Base-by-base conservation (phyloP, 1,139 yeast genomes). In the Candida gigantensis region DNA sequence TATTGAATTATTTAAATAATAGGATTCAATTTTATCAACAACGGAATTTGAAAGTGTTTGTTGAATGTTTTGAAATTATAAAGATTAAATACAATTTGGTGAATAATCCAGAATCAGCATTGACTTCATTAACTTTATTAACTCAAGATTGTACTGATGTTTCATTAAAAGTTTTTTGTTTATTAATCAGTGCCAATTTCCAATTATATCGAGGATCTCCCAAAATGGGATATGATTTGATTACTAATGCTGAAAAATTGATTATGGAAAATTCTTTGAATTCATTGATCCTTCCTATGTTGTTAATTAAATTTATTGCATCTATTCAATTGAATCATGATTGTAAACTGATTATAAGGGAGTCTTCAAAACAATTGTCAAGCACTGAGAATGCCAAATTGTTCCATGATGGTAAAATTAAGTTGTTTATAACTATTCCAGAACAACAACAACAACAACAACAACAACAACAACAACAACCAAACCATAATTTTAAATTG, bases 201-300 rank as follows among this genome's bases (percentile, higher is more conserved):
- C 64, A 55, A 34, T 44, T 63, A 4, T 53, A 54, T 34, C 50
- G 62, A 33, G 65, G 70, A 0, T 55, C 61, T n/a, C 60, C 65
- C 1, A 21, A 30, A 1, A 39, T 41, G 11, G 53, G 60, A 1
- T 27, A 38, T 23, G 20, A 32, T 3, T 34, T 51, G 5, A 42
- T 55, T 10, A 32, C 40, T 2, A 46, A 50, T 24, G 49, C 60
- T 13, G 52, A 50, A 13, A 29, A 5, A 13, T 20, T 27, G 2
- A 13, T 34, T n/a, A 10, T 24, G 11, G 14, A 10, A 9, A 16
- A 13, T n/a, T 17, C 17, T 10, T 16, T 32, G n/a, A 29, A 32
- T 13, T 30, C 26, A 7, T 23, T 30, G n/a, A 16, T 21, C n/a
- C 6, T 30, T 9, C 32, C 32, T 5, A 5, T 15, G 13, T 12